A percentile compares a stretch with the other conserved stretches of the same genome.
These are phyloP conservation scores for Lunularia cruciata DNA, from an alignment of 225 moss, liverwort and hornwort species.

Conservation along the genomic window DNA sequence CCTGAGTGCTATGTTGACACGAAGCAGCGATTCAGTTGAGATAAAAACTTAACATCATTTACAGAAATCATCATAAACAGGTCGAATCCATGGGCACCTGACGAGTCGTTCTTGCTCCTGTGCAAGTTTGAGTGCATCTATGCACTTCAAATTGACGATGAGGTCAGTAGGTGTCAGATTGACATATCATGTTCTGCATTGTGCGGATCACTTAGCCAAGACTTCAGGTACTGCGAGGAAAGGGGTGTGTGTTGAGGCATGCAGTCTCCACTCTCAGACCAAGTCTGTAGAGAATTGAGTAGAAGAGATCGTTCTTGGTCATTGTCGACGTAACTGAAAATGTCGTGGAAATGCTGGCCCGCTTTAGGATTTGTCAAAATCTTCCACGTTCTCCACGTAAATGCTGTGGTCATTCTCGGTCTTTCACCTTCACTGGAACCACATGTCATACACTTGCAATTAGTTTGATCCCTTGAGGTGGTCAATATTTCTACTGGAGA, in stretches of 20 bases:
- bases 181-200: not conserved
- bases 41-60: no score
- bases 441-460: not conserved
- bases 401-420: not conserved
- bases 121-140: not conserved
- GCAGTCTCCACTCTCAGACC: not conserved
- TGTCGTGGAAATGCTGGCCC: not conserved
- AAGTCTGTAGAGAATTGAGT: not conserved
- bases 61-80: no score
- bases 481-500: not conserved
- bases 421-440: constrained; percentile 3
- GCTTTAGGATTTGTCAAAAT: not conserved
- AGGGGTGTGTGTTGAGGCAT: not conserved
- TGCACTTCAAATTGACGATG: not conserved
- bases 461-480: not conserved
- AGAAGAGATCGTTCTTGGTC: not conserved
- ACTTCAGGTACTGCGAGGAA: constrained; percentile 1
- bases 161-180: not conserved
- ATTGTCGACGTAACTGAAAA: constrained; percentile 16
- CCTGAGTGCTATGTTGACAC: no score
- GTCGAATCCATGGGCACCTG: not conserved
- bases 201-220: not conserved
- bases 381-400: not conserved
- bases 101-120: not conserved
- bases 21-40: no score